Percentiles rank a stretch among this genome's conserved stretches.
phyloP scores from a whole-genome alignment of 2,329 filamentous ascomycete species.

The Plenodomus tracheiphilus region DNA sequence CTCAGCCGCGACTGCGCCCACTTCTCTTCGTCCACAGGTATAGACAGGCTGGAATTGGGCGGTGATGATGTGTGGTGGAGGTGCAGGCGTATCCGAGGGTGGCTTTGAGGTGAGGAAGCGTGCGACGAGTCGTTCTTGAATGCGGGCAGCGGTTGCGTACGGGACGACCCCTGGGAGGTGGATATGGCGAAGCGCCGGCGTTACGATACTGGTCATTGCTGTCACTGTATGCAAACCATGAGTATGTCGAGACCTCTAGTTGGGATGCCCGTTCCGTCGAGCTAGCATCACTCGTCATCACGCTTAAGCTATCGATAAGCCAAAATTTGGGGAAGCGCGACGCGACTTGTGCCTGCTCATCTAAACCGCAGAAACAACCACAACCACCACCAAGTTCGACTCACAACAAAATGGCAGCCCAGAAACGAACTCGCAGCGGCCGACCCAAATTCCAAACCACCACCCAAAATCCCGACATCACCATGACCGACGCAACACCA shows the following conservation, averaged over 20 bases:
- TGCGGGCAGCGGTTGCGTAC: conserved; percentile 57
- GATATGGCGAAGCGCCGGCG: conserved; percentile 61
- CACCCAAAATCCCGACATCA: not conserved
- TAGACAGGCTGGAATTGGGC: conserved; percentile 84
- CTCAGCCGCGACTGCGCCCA: conserved; percentile 50
- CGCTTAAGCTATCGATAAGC: conserved; percentile 18
- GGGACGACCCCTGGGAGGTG: conserved; percentile 58
- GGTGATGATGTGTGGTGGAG: conserved; percentile 71
- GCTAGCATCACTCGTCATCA: too few relatives aligned
- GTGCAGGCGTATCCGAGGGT: conserved; percentile 49
- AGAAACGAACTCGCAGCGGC: conserved; percentile 31
- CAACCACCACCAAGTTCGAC: not conserved
- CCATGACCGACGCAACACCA: conserved; percentile 14
- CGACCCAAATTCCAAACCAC: conserved; percentile 4
- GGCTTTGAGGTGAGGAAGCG: conserved; percentile 65
- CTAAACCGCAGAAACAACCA: not conserved
- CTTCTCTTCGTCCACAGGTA: conserved; percentile 84
- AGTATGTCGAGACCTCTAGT: too few relatives aligned
- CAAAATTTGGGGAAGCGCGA: conserved; percentile 14
- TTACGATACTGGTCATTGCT: conserved; percentile 46
- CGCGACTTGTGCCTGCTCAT: conserved; percentile 6
- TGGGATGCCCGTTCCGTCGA: too few relatives aligned
- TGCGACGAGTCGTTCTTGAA: conserved; percentile 62
- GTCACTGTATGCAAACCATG: conserved; percentile 4
- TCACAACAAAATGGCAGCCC: conserved; percentile 17